Conservation (phyloP, 306 rosid genomes). For the Pyrus communis region DNA sequence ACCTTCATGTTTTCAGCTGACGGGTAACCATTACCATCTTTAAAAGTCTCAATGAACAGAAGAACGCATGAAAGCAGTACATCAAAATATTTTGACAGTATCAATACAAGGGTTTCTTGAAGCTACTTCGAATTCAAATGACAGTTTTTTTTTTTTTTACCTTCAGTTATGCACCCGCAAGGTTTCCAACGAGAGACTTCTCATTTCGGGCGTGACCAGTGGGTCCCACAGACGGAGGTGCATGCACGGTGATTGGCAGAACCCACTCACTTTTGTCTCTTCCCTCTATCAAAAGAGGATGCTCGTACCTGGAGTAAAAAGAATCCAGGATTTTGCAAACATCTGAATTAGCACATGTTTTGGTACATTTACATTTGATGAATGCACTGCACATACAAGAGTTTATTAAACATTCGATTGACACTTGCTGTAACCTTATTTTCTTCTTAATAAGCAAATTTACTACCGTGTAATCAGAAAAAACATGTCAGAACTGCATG, state of each 20-base stretch:
- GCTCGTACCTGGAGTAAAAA: slow-evolving; percentile 59
- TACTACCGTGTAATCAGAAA: no score
- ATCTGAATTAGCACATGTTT: background rate
- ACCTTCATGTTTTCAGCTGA: background rate
- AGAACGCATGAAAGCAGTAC: no score
- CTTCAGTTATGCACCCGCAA: slow-evolving; percentile 57
- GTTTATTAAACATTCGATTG: background rate
- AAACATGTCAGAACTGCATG: background rate
- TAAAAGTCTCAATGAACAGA: background rate
- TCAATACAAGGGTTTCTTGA: background rate
- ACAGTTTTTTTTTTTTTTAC: slow-evolving; percentile 6
- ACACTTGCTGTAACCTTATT: background rate
- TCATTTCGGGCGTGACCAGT: slow-evolving; percentile 52
- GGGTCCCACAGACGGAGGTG: slow-evolving; percentile 56
- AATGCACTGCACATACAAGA: background rate
- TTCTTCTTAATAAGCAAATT: no score
- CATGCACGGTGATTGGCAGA: slow-evolving; percentile 91
- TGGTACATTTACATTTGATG: background rate
- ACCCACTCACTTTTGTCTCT: slow-evolving; percentile 92
- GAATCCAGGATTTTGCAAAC: background rate
- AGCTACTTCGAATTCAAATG: background rate
- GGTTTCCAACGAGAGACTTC: slow-evolving; percentile 66
- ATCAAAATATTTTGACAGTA: no score
- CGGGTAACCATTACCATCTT: background rate
- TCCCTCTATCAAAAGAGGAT: slow-evolving; percentile 84